Evolutionary conservation across 345 rosid species (phyloP).

Genomic region (Aurinia saxatilis): DNA sequence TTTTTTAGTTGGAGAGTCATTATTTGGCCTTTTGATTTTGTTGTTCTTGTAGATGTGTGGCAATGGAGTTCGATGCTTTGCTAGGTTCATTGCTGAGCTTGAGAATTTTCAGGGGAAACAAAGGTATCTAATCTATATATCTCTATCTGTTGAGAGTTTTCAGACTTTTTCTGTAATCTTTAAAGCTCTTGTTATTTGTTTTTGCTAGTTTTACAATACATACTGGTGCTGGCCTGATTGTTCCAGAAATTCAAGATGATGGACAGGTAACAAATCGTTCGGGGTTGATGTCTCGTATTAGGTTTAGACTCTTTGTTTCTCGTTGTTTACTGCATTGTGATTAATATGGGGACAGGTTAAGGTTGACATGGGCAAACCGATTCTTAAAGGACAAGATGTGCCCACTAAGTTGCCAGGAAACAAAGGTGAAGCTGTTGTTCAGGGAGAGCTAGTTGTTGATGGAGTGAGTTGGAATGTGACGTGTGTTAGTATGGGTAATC

Average conservation of each 20-base stretch:
- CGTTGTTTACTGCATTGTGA: constrained; percentile 4
- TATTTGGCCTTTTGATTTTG: neutral
- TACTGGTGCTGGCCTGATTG: constrained; percentile 91
- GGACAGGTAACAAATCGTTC: constrained; percentile 40
- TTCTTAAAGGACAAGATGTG: constrained; percentile 72
- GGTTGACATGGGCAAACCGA: constrained; percentile 94
- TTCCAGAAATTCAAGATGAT: constrained; percentile 74
- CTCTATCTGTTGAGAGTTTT: too few relatives aligned
- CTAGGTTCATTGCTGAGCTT: constrained; percentile 75
- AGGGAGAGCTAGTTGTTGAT: constrained; percentile 60
- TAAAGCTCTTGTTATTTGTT: too few relatives aligned
- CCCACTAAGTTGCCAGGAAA: constrained; percentile 72
- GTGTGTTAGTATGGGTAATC: constrained; percentile 98
- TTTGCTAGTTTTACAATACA: constrained; percentile 80
- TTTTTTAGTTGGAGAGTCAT: too few relatives aligned
- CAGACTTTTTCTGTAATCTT: too few relatives aligned
- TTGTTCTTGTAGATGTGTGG: constrained; percentile 73
- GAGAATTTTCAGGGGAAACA: constrained; percentile 63
- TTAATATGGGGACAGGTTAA: constrained; percentile 49
- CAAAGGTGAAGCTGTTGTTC: constrained; percentile 31
- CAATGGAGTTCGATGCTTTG: constrained; percentile 95
- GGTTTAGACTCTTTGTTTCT: too few relatives aligned
- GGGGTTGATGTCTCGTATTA: too few relatives aligned
- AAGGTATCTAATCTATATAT: too few relatives aligned
- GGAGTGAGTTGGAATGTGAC: constrained; percentile 85